These are phyloP conservation scores for Colletotrichum plurivorum DNA, from an alignment of 2,329 filamentous ascomycete genomes.

Conservation along the genomic window DNA sequence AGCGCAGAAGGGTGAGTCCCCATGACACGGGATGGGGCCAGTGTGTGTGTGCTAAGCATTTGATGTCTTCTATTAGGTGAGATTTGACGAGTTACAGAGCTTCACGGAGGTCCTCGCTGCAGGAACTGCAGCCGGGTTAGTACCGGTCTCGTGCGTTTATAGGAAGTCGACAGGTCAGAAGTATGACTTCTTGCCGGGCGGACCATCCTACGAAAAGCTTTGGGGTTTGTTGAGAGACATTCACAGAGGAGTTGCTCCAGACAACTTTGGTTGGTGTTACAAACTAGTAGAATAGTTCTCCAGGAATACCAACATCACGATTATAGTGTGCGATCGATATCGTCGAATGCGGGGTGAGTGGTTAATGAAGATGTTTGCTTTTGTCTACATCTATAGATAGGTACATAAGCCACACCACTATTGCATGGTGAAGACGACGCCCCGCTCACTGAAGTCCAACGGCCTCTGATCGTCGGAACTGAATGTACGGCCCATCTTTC, in stretches of 20 bases:
- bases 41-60: neutral
- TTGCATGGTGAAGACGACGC: too few relatives aligned
- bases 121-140: conserved; percentile 17
- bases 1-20: conserved; percentile 1
- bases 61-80: neutral
- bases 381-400: too few relatives aligned
- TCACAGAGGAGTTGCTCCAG: neutral
- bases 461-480: conserved; percentile 11
- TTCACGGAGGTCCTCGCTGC: conserved; percentile 24
- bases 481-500: conserved; percentile 26
- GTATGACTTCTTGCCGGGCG: neutral
- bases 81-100: conserved; percentile 4
- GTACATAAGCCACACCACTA: too few relatives aligned
- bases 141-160: conserved; percentile 10
- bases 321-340: too few relatives aligned
- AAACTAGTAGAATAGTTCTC: neutral
- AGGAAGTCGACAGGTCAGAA: conserved; percentile 19
- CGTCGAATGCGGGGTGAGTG: neutral
- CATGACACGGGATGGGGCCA: neutral
- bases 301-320: too few relatives aligned
- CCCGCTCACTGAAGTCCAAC: neutral
- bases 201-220: neutral
- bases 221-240: conserved; percentile 10
- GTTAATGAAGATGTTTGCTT: too few relatives aligned
- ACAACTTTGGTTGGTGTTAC: conserved; percentile 13